These are phyloP conservation scores for Nothophaeocryptopus gaeumannii DNA, from an alignment of 2,329 filamentous ascomycete genomes.

Conservation along the genomic window DNA sequence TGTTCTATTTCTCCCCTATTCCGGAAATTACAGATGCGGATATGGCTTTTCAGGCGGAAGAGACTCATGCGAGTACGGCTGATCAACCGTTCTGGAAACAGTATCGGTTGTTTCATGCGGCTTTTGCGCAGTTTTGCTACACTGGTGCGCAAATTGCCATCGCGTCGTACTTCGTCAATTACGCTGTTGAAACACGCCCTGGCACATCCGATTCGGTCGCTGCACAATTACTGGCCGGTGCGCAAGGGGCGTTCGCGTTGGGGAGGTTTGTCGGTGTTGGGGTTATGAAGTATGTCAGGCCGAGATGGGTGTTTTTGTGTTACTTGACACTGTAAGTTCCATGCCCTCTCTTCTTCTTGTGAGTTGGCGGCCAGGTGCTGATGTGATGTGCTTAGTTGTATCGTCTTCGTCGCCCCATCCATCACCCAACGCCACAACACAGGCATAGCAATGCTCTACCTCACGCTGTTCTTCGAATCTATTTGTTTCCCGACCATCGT, in stretches of 20 bases:
- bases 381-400: slow-evolving; percentile 28
- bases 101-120: slow-evolving; percentile 72
- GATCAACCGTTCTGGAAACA: slow-evolving; percentile 56
- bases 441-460: slow-evolving; percentile 59
- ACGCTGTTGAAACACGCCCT: slow-evolving; percentile 56
- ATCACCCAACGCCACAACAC: slow-evolving; percentile 51
- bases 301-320: slow-evolving; percentile 67
- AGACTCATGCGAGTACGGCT: slow-evolving; percentile 32
- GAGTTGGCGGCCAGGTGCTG: too few relatives aligned
- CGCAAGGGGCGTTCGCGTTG: slow-evolving; percentile 68
- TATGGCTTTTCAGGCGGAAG: slow-evolving; percentile 53
- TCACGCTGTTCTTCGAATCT: slow-evolving; percentile 74
- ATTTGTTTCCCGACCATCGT: slow-evolving; percentile 82
- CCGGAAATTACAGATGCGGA: slow-evolving; percentile 61
- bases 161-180: slow-evolving; percentile 65
- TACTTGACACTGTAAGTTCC: slow-evolving; percentile 55
- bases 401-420: slow-evolving; percentile 57
- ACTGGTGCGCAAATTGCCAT: slow-evolving; percentile 67
- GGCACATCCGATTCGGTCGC: slow-evolving; percentile 55
- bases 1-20: slow-evolving; percentile 51
- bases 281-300: slow-evolving; percentile 65
- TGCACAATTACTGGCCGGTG: slow-evolving; percentile 69
- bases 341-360: background rate
- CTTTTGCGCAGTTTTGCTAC: slow-evolving; percentile 76
- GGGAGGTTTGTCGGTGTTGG: slow-evolving; percentile 67